These are phyloP conservation scores for Crassisporium funariophilum DNA, from an alignment of 768 basidiomycete genomes.

Conservation along the genomic window DNA sequence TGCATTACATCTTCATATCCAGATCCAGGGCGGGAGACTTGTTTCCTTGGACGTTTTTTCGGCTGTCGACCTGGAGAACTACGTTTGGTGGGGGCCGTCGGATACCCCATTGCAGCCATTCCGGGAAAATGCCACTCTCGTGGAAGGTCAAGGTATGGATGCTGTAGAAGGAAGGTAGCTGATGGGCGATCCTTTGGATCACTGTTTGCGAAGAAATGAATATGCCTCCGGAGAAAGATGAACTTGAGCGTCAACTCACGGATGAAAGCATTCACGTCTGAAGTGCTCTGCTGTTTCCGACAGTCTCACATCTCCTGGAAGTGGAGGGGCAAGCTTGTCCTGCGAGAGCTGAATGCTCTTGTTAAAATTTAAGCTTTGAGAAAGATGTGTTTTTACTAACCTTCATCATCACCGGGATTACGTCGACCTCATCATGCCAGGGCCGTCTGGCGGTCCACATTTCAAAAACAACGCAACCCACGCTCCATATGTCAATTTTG, in stretches of 20 bases:
- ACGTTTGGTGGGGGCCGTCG: no score
- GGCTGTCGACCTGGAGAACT: no score
- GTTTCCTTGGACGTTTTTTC: neutral
- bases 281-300: conserved; percentile 71
- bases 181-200: conserved; percentile 71
- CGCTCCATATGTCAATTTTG: conserved; percentile 97
- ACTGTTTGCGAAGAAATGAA: conserved; percentile 35
- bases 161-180: conserved; percentile 62
- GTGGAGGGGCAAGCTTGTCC: conserved; percentile 68
- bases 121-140: conserved; percentile 49
- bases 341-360: conserved; percentile 67
- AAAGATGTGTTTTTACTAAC: conserved; percentile 38
- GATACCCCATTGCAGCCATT: conserved; percentile 17
- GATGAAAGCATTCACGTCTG: conserved; percentile 73
- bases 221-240: neutral
- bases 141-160: conserved; percentile 63
- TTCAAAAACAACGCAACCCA: conserved; percentile 91
- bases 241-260: conserved; percentile 53
- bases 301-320: conserved; percentile 68
- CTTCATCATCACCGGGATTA: conserved; percentile 79
- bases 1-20: neutral
- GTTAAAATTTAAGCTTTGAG: neutral
- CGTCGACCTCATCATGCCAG: conserved; percentile 71
- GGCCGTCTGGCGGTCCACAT: conserved; percentile 95
- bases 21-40: neutral